Conservation (phyloP, 2,329 filamentous ascomycete species). For the Nemania sp. region DNA sequence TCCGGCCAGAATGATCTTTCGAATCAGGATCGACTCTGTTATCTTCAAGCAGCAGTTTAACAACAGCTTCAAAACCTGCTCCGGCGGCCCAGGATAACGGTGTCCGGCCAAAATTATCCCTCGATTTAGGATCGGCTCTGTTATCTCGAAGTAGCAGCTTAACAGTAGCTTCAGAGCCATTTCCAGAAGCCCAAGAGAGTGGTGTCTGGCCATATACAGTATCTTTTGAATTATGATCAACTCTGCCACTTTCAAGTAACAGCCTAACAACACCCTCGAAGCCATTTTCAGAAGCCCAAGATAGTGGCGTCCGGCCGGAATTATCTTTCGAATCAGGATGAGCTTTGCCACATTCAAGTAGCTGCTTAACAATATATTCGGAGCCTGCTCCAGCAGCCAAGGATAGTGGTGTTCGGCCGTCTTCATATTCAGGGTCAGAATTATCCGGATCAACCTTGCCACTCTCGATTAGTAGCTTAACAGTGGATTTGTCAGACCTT, state of each 20-base stretch:
- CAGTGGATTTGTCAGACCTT: background rate
- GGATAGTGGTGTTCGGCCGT: background rate
- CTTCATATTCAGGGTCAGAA: background rate
- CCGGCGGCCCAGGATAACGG: background rate
- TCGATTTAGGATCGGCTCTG: background rate
- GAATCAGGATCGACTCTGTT: background rate
- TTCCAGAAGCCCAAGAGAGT: background rate
- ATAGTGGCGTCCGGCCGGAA: background rate
- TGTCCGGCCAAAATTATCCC: background rate
- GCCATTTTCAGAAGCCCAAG: background rate
- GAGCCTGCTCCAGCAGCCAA: background rate
- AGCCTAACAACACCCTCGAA: background rate
- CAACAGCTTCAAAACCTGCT: background rate
- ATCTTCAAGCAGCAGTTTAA: constrained; percentile 11
- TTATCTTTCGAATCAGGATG: constrained; percentile 1
- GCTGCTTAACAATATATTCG: background rate
- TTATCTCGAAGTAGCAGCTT: background rate
- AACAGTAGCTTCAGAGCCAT: background rate
- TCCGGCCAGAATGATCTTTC: background rate
- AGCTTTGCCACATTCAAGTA: background rate
- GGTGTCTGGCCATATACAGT: background rate
- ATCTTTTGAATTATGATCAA: background rate
- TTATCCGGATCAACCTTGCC: background rate
- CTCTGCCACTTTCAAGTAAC: background rate
- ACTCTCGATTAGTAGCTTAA: background rate